These are phyloP conservation scores for Dendrocalamus latiflorus DNA, from an alignment of 202 grass and related monocot genomes.

Conservation along the genomic window DNA sequence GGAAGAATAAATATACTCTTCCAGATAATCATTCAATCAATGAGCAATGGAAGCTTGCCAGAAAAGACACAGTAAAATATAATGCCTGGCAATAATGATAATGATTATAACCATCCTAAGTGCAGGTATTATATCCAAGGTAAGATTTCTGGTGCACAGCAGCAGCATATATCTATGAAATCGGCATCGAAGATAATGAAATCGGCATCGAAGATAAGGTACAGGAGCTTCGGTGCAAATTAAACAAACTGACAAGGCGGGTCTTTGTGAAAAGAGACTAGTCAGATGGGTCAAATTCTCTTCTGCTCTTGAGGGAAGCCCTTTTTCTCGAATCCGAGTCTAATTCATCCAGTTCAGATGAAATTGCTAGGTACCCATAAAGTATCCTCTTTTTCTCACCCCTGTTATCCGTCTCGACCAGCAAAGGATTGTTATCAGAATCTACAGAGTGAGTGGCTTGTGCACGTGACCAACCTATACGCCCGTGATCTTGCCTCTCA, in stretches of 20 bases:
- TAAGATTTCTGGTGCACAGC: not conserved
- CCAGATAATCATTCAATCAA: slow-evolving; percentile 12
- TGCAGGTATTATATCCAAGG: too few species aligned
- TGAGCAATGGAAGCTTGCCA: not conserved
- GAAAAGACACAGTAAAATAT: slow-evolving; percentile 7
- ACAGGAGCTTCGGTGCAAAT: not conserved
- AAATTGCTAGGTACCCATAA: slow-evolving; percentile 79
- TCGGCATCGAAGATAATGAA: too few species aligned
- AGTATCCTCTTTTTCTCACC: slow-evolving; percentile 76
- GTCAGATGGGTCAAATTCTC: slow-evolving; percentile 68
- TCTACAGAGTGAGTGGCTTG: slow-evolving; percentile 41
- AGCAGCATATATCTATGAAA: slow-evolving; percentile 18
- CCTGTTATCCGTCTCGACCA: slow-evolving; percentile 58
- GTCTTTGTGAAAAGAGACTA: slow-evolving; percentile 31
- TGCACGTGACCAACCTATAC: slow-evolving; percentile 58
- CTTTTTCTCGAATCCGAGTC: slow-evolving; percentile 77
- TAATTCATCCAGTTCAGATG: slow-evolving; percentile 68
- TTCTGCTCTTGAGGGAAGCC: slow-evolving; percentile 74
- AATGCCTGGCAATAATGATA: slow-evolving; percentile 1
- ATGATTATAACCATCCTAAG: slow-evolving; percentile 5
- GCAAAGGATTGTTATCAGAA: slow-evolving; percentile 62
- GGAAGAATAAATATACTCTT: slow-evolving; percentile 9
- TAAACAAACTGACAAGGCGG: slow-evolving; percentile 21
- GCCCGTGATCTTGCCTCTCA: slow-evolving; percentile 62
- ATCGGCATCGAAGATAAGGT: not conserved